Conservation (phyloP, 257 asterid genomes). For the Ophiorrhiza pumila region DNA sequence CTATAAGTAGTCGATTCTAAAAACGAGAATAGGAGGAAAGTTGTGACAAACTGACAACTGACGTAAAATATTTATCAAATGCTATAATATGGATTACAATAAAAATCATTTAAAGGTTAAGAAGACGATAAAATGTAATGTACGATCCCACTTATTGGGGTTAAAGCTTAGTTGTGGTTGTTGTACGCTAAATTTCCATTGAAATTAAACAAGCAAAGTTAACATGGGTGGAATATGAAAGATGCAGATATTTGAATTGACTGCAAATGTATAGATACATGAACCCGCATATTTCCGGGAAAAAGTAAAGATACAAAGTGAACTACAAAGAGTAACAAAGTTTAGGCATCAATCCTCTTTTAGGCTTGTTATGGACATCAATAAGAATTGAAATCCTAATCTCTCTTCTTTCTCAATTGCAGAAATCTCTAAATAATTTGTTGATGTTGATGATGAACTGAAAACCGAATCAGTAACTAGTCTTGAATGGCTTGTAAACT, state of each 20-base stretch:
- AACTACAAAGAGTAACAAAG: constrained; percentile 12
- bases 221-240: constrained; percentile 5
- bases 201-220: not conserved
- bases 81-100: no score
- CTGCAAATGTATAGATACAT: constrained; percentile 21
- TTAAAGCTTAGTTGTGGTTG: no score
- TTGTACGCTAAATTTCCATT: constrained; percentile 15
- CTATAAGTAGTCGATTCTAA: no score
- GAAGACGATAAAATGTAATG: no score
- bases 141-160: no score
- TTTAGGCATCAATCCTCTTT: constrained; percentile 8
- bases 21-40: no score
- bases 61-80: no score
- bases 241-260: constrained; percentile 15
- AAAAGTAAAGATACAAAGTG: not conserved
- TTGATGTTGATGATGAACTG: not conserved
- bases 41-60: no score
- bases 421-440: not conserved
- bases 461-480: constrained; percentile 28
- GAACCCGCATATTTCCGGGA: not conserved
- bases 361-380: constrained; percentile 22
- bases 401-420: not conserved
- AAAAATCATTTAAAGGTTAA: no score
- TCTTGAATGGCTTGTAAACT: constrained; percentile 58
- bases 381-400: constrained; percentile 23